Evolutionary conservation across 768 basidiomycete species (phyloP), one percentile per base, ranked within the genome.

Genomic region (Mycena metata): DNA sequence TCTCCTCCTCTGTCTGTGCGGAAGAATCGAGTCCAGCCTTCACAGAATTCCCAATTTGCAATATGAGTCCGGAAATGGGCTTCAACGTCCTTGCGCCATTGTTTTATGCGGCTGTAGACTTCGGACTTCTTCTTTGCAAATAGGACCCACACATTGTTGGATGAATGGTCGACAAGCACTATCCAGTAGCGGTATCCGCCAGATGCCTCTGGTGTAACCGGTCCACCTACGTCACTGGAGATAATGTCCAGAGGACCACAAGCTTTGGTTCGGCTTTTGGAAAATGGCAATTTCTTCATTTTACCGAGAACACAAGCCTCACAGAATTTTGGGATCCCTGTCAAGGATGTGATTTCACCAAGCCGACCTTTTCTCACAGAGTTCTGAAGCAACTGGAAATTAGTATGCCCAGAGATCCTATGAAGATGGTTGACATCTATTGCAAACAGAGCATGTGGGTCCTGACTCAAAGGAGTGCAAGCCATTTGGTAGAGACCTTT

Each of bases 241-340:
- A 30, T 30, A 30, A 30, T 30, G 30, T 30, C 30, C 30, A 30
- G 65, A 63, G 30, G 74, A 70, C 55, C 21, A 3, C 52, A 35
- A 7, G 70, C 52, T 19, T 45, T 23, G 36, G 45, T 39, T 16
- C 30, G 41, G 23, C 66, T 54, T 21, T 19, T 6, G 7, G 56
- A 26, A 45, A 72, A 69, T n/a, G 69, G 67, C 3, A 64, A 33
- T 43, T 73, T 70, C 52, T 69, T 63, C 57, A 71, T 64, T 49
- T 73, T 73, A 15, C 69, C 69, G 3, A 73, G 19, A n/a, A 45
- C 63, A 59, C 72, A 73, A 45, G 70, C 61, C 60, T 73, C 72
- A 67, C 72, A 73, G 57, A 69, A 64, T 49, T 51, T 51, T n/a
- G 72, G 61, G 6, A 30, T 30, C 3, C 30, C 30, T 30, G 30